These are phyloP conservation scores for Dendrobium officinale DNA, from an alignment of 106 monocot genomes.

Conservation along the genomic window DNA sequence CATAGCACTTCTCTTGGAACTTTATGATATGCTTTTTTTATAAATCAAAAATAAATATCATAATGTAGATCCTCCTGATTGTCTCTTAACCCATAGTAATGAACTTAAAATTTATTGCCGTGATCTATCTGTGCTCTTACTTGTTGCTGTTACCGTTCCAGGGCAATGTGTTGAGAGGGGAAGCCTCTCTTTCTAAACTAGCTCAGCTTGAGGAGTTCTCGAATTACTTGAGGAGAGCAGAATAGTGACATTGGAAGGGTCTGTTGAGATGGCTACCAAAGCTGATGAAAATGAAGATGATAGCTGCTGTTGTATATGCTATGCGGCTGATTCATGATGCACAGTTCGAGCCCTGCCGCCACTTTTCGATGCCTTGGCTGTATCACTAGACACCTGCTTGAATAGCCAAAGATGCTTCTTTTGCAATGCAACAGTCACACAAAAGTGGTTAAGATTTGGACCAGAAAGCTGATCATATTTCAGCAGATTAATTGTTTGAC, in stretches of 20 bases:
- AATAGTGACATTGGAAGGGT: conserved; percentile 16
- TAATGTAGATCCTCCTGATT: too few relatives aligned
- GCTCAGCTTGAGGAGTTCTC: conserved; percentile 68
- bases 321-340: conserved; percentile 56
- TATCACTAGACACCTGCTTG: conserved; percentile 82
- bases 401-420: conserved; percentile 93
- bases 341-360: conserved; percentile 80
- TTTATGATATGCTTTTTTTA: too few relatives aligned
- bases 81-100: not conserved
- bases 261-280: conserved; percentile 1
- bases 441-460: conserved; percentile 30
- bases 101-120: not conserved
- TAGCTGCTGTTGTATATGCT: conserved; percentile 81
- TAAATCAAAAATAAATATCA: too few relatives aligned
- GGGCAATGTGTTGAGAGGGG: conserved; percentile 64
- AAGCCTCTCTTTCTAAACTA: conserved; percentile 51
- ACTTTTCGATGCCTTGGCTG: conserved; percentile 84
- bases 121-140: not conserved
- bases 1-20: too few relatives aligned
- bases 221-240: conserved; percentile 39
- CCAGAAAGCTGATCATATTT: not conserved
- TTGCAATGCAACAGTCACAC: conserved; percentile 80
- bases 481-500: not conserved
- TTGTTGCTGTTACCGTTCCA: conserved; percentile 11
- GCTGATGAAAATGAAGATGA: conserved; percentile 30